These are phyloP conservation scores for Byssothecium circinans DNA, from an alignment of 2,329 filamentous ascomycete species.

Conservation along the genomic window DNA sequence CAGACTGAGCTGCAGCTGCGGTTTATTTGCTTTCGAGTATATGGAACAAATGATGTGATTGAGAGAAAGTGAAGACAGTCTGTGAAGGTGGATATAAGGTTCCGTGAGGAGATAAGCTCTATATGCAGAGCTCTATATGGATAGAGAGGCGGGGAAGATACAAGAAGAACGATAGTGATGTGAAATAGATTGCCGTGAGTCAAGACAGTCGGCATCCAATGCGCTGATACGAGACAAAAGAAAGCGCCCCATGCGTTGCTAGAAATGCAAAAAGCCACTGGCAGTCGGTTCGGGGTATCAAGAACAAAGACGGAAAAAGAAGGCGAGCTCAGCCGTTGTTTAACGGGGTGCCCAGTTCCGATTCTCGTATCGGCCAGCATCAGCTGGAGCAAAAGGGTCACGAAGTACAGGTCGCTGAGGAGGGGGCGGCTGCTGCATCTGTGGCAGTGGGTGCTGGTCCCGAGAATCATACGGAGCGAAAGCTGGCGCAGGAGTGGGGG, in stretches of 20 bases:
- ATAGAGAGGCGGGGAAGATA: not conserved
- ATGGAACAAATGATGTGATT: no score
- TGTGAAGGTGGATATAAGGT: constrained; percentile 1
- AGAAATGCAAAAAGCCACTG: constrained; percentile 1
- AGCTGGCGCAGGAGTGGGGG: constrained; percentile 17
- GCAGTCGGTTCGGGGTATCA: constrained; percentile 7
- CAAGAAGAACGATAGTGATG: not conserved
- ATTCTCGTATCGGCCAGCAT: constrained; percentile 26
- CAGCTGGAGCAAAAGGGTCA: constrained; percentile 19
- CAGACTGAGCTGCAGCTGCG: no score
- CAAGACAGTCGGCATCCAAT: no score
- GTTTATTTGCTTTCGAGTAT: no score
- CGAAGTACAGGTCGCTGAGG: constrained; percentile 18
- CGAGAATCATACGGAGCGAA: constrained; percentile 21
- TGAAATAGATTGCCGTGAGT: no score
- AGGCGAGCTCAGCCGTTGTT: not conserved
- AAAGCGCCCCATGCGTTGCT: constrained; percentile 5
- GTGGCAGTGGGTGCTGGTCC: constrained; percentile 13
- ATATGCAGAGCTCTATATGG: constrained; percentile 7
- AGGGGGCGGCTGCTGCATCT: not conserved
- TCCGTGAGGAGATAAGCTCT: constrained; percentile 13
- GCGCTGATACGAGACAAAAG: not conserved
- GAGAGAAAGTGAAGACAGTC: not conserved
- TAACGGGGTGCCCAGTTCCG: constrained; percentile 24
- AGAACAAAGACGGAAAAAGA: constrained; percentile 2